Evolutionary conservation across 2,329 filamentous ascomycete genomes (phyloP), one percentile per base, ranked within the genome.

Genomic region (Ophiostoma novo-ulmi): DNA sequence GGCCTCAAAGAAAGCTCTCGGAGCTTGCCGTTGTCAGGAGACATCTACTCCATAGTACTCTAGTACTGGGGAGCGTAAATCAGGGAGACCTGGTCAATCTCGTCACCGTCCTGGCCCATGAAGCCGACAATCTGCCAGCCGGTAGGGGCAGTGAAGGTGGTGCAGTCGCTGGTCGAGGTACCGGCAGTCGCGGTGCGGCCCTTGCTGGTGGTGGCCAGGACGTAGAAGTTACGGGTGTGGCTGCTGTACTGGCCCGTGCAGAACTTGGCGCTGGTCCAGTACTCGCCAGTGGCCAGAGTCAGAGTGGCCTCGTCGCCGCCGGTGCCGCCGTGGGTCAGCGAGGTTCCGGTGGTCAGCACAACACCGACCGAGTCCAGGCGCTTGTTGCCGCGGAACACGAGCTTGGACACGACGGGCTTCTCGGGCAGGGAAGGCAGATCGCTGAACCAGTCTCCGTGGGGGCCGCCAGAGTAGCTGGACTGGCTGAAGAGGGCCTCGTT

Each of bases 101-200:
- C 85, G 71, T 86, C 84, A 0, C 84, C 86, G 72, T 75, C 78
- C 75, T 84, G 81, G 20, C 85, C 85, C 69, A 82, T 75, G 73
- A 82, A 86, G 3, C 85, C 85, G n/a, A 85, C 81, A 75, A 87
- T 82, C 69, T 81, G 81, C 80, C 82, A 86, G 2, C 84, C 85
- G 1, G 72, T 71, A 26, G 82, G 82, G 1, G 84, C 84, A n/a
- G 75, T 77, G 69, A 80, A 83, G 1, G 80, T 81, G 5, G 77
- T 75, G 75, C 85, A 88, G 71, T 84, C 81, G 13, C 73, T 76
- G 0, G 84, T 87, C 38, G 77, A 74, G 0, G 77, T 81, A 1
- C 86, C 85, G 2, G 81, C 77, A 14, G 77, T 75, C 6, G 87
- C 73, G 0, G 78, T 83, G 31, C 81, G 80, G 1, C 85, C 85